phyloP scores from a whole-genome alignment of 1,139 yeast genomes.

The Hyphopichia khmerensis region DNA sequence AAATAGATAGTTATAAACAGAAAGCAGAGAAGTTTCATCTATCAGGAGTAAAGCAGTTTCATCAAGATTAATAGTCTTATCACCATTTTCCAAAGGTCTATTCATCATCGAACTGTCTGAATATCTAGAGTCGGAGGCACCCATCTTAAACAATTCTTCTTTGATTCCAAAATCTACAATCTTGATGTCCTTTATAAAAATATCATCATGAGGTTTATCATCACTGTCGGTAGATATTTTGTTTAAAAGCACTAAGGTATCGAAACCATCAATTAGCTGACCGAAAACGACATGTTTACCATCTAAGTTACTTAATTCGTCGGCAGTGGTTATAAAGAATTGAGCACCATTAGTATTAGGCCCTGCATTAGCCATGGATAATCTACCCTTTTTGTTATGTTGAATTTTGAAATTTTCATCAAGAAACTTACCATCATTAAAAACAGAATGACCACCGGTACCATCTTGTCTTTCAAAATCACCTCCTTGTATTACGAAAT shows the following conservation, averaged over 20 bases:
- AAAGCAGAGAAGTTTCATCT: constrained; percentile 2
- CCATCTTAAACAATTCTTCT: background rate
- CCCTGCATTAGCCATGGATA: constrained; percentile 46
- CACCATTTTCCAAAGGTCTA: background rate
- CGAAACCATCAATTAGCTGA: constrained; percentile 43
- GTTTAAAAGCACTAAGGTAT: constrained; percentile 39
- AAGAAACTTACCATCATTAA: constrained; percentile 25
- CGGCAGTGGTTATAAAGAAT: constrained; percentile 35
- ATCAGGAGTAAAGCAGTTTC: background rate
- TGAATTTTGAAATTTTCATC: constrained; percentile 38
- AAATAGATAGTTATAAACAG: constrained; percentile 11
- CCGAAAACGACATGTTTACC: constrained; percentile 62
- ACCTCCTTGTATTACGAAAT: constrained; percentile 45
- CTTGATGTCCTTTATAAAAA: constrained; percentile 29
- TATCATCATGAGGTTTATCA: constrained; percentile 36
- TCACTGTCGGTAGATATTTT: constrained; percentile 32
- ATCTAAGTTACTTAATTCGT: constrained; percentile 39
- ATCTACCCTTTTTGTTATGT: constrained; percentile 38
- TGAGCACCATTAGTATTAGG: constrained; percentile 43
- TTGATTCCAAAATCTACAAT: constrained; percentile 10
- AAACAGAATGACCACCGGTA: constrained; percentile 33
- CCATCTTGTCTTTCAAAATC: constrained; percentile 27
- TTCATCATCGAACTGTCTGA: background rate
- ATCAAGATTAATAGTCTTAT: background rate
- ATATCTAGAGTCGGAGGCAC: constrained; percentile 3